Conservation (phyloP, 768 basidiomycete genomes). For the Collybiopsis luxurians region DNA sequence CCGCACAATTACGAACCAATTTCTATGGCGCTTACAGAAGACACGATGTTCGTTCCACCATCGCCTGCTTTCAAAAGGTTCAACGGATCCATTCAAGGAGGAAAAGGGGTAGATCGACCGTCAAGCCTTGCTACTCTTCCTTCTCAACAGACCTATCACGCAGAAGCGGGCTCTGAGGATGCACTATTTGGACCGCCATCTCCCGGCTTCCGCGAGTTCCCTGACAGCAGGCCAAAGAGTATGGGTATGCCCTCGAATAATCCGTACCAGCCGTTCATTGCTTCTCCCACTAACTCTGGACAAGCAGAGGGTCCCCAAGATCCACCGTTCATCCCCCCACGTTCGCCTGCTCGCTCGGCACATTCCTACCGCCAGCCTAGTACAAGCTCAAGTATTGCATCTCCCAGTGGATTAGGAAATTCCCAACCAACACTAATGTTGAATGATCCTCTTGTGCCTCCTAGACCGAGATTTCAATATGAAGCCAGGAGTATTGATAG, state of each 20-base stretch:
- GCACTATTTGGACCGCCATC: constrained; percentile 1
- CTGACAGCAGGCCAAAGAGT: constrained; percentile 31
- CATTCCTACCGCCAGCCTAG: not conserved
- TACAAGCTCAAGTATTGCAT: not conserved
- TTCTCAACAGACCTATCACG: constrained; percentile 8
- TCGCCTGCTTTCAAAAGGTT: constrained; percentile 53
- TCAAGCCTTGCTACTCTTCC: constrained; percentile 24
- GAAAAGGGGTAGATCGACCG: constrained; percentile 34
- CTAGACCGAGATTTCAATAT: constrained; percentile 3
- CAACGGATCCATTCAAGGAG: constrained; percentile 25
- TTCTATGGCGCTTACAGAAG: constrained; percentile 37
- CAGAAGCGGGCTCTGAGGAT: constrained; percentile 27
- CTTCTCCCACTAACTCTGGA: no score
- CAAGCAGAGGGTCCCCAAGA: constrained; percentile 5
- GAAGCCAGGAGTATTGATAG: constrained; percentile 4
- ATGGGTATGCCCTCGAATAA: constrained; percentile 8
- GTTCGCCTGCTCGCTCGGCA: not conserved
- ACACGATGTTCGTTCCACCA: constrained; percentile 54
- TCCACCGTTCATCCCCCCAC: constrained; percentile 4
- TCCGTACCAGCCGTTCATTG: not conserved
- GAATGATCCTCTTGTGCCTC: constrained; percentile 1
- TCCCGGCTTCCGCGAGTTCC: constrained; percentile 9
- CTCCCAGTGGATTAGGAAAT: not conserved
- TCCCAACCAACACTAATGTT: not conserved
- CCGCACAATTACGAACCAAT: constrained; percentile 69